Percentiles rank a stretch among this genome's conserved stretches.
Conservation (phyloP, 768 basidiomycete genomes). For the Russula foetens region DNA sequence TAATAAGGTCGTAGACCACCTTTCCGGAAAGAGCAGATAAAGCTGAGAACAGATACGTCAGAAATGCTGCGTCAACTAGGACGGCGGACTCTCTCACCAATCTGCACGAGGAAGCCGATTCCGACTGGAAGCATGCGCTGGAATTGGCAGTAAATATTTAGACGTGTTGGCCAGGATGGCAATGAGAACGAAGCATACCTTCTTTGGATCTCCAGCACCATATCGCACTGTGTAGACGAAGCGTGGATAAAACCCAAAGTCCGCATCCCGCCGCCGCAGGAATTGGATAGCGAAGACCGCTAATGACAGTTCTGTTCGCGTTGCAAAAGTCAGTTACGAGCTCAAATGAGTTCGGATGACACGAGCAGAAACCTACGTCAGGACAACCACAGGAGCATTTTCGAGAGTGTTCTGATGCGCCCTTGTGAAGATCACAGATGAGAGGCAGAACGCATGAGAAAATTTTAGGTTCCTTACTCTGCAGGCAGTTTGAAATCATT, state of each 20-base stretch:
- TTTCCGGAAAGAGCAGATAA: neutral
- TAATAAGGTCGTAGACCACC: constrained; percentile 4
- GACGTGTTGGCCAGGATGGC: neutral
- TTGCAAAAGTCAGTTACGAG: neutral
- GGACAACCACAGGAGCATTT: constrained; percentile 23
- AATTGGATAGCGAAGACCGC: constrained; percentile 34
- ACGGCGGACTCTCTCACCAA: neutral
- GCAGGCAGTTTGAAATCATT: constrained; percentile 59
- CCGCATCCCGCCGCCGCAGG: constrained; percentile 36
- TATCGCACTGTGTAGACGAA: constrained; percentile 42
- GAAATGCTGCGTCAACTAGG: neutral
- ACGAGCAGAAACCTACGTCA: constrained; percentile 15
- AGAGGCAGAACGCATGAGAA: neutral
- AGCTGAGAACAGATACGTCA: constrained; percentile 1
- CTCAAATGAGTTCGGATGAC: neutral
- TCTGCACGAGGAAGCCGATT: neutral
- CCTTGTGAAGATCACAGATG: constrained; percentile 31
- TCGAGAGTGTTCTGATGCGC: constrained; percentile 58
- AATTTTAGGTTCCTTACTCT: constrained; percentile 45
- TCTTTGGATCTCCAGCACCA: constrained; percentile 34
- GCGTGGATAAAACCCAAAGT: constrained; percentile 33
- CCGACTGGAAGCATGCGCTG: neutral
- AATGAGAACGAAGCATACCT: constrained; percentile 25
- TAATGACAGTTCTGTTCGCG: constrained; percentile 33
- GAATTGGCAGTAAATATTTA: neutral